These are phyloP conservation scores for Cordia subcordata DNA, from an alignment of 257 asterid genomes.

Conservation along the genomic window DNA sequence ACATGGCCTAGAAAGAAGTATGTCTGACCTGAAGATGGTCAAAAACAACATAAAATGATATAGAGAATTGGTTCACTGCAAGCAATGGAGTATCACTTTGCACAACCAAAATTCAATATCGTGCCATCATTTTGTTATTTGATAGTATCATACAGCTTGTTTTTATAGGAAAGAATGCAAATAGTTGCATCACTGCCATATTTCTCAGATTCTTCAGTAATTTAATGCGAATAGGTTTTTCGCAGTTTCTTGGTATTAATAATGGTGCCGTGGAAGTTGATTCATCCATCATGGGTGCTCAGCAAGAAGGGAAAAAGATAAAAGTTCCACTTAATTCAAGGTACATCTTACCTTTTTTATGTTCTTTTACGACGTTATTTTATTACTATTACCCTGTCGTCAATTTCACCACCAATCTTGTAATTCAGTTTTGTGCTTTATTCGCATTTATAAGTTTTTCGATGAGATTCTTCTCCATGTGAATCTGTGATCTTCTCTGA, in stretches of 20 bases:
- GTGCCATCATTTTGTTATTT: no score
- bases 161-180: not conserved
- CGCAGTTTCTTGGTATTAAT: slow-evolving; percentile 85
- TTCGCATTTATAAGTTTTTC: not conserved
- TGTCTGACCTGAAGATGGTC: no score
- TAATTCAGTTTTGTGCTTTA: not conserved
- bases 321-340: slow-evolving; percentile 96
- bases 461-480: no score
- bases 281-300: slow-evolving; percentile 81
- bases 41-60: no score
- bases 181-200: not conserved
- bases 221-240: slow-evolving; percentile 37
- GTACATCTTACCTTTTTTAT: slow-evolving; percentile 23
- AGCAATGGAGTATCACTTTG: no score
- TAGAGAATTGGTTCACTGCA: no score
- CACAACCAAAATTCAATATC: no score
- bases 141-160: no score
- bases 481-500: no score
- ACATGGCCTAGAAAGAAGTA: no score
- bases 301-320: slow-evolving; percentile 82
- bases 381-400: not conserved
- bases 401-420: not conserved
- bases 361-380: not conserved
- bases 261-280: slow-evolving; percentile 95
- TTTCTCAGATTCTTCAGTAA: slow-evolving; percentile 29